Base-by-base conservation (phyloP, 2,329 filamentous ascomycete genomes). In the Bipolaris cookei region DNA sequence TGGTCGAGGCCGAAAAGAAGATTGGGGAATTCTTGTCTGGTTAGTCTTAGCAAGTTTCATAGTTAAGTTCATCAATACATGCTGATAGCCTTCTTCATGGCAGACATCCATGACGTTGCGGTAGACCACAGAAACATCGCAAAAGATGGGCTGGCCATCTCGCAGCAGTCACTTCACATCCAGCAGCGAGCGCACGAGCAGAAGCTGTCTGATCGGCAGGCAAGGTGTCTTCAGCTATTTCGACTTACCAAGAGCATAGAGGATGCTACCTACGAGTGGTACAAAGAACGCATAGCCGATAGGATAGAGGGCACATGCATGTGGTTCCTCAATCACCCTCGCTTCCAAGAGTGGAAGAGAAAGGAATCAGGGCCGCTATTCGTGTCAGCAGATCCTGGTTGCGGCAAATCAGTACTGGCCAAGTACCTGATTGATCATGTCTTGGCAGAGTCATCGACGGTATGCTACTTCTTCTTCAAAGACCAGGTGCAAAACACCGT, bases 391-490 rank as follows among this genome's bases (percentile, higher is more conserved):
- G 63, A 67, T 25, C 65, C 63, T 60, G 65, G 63, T 10, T 67
- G 65, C 60, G 65, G 65, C 23, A 67, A 67, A 39, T 66, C 63
- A 38, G 63, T 66, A 23, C 45, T 67, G 34, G 51, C 65, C 23
- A 67, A 66, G 51, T 60, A 63, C 44, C 52, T 66, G 7, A 54
- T 67, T 32, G 54, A 65, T 39, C 46, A 63, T 56, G 54, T 52
- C 35, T 54, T 67, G 20, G 37, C 60, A 56, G 48, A 51, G 41
- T 59, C 56, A 13, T 25, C 59, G 30, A 56, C 62, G 8, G 52
- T 67, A 39, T 67, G 64, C 58, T 67, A 67, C 56, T 65, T 63
- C 62, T 66, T 66, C 48, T 67, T 67, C 48, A 65, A 62, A 59
- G 64, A 65, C 16, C 58, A 65, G 45, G 62, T 61, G 30, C 62